Conservation (phyloP, 257 asterid species). For the Solanum clarkiae region DNA sequence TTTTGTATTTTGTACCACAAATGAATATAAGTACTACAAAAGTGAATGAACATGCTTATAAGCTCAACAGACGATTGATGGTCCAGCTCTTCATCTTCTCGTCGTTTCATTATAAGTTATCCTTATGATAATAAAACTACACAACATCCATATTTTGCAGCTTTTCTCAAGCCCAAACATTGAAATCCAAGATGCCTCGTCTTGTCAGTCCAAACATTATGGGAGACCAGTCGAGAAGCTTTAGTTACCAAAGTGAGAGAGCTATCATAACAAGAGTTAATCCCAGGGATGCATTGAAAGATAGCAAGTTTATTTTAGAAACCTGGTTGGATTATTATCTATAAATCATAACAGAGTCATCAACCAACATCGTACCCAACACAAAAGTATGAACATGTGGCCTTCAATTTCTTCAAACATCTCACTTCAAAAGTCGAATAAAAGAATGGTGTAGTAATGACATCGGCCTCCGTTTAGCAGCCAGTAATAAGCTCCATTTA, state of each 20-base stretch:
- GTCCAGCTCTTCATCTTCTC: background rate
- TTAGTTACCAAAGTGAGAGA: background rate
- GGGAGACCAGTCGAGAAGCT: background rate
- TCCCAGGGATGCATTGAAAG: background rate
- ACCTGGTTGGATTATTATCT: background rate
- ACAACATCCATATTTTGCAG: background rate
- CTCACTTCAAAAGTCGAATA: no score
- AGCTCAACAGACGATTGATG: background rate
- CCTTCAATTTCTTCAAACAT: no score
- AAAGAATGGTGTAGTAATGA: no score
- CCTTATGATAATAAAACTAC: background rate
- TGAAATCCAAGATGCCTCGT: background rate
- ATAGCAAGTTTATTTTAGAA: background rate
- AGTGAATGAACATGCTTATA: background rate
- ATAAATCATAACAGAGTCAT: background rate
- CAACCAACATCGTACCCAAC: no score
- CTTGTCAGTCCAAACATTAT: background rate
- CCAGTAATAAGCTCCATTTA: no score
- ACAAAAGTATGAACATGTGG: no score
- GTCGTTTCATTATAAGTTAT: background rate
- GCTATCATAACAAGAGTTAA: background rate
- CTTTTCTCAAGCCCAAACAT: background rate
- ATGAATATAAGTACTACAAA: background rate
- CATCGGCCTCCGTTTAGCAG: no score
- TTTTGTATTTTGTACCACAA: no score